A percentile compares a stretch with the other conserved stretches of the same genome.
phyloP scores from a whole-genome alignment of 2,329 filamentous ascomycete species.

The Nothopassalora personata region DNA sequence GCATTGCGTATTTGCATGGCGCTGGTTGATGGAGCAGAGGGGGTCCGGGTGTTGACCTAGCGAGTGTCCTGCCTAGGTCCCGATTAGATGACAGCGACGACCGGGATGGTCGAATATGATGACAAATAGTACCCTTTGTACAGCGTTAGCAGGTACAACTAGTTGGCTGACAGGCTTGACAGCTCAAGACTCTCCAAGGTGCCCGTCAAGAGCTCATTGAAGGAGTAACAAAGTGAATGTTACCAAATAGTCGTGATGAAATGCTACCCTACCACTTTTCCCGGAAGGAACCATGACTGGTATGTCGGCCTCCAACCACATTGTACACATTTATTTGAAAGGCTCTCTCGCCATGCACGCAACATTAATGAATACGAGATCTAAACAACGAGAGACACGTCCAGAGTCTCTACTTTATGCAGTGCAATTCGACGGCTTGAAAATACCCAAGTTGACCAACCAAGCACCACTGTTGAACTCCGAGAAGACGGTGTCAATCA shows the following conservation, averaged over 20 bases:
- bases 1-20: neutral
- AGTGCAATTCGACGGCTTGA: conserved; percentile 26
- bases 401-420: conserved; percentile 2
- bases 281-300: neutral
- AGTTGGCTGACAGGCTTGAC: neutral
- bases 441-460: conserved; percentile 30
- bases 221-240: too few species aligned
- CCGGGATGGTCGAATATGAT: neutral
- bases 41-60: neutral
- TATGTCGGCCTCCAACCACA: neutral
- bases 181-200: too few species aligned
- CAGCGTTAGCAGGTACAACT: neutral
- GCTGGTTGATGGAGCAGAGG: neutral
- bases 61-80: neutral
- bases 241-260: neutral
- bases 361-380: neutral
- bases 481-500: conserved; percentile 32
- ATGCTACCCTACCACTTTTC: neutral
- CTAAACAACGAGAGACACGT: neutral
- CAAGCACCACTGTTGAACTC: conserved; percentile 35
- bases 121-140: too few species aligned
- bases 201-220: too few species aligned
- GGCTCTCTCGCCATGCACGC: neutral
- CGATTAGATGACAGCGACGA: too few species aligned
- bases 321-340: neutral